Percentiles rank a stretch among this genome's conserved stretches.
Conservation (phyloP, 2,329 filamentous ascomycete species). For the Remersonia thermophila region DNA sequence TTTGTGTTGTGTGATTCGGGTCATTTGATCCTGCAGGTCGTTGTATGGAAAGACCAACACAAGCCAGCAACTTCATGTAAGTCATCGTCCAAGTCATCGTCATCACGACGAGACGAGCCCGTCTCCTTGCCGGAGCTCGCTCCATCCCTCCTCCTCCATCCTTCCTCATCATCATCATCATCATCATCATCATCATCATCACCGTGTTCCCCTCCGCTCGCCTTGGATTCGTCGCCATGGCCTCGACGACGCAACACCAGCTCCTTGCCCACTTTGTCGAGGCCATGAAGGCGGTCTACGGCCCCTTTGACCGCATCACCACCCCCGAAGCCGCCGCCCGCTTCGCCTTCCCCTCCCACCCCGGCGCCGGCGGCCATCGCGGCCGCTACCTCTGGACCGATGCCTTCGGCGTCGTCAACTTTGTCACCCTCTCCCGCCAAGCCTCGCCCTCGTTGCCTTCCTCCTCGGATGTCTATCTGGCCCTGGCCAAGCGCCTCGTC, state of each 20-base stretch:
- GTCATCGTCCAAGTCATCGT: too few relatives aligned
- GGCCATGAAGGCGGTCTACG: constrained; percentile 28
- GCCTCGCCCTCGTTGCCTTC: too few relatives aligned
- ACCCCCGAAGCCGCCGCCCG: constrained; percentile 14
- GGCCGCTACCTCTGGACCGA: constrained; percentile 51
- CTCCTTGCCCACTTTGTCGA: constrained; percentile 21
- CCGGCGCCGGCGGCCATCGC: constrained; percentile 39
- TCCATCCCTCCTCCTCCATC: too few relatives aligned
- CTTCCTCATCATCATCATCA: too few relatives aligned
- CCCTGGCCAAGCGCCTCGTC: constrained; percentile 35
- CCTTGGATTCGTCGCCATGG: neutral
- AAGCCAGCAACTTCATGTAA: too few relatives aligned
- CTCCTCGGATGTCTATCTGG: constrained; percentile 29
- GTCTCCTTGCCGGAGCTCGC: too few relatives aligned
- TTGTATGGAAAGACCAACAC: too few relatives aligned
- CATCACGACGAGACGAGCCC: too few relatives aligned
- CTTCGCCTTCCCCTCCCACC: constrained; percentile 35
- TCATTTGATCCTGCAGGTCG: too few relatives aligned
- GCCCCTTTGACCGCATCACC: constrained; percentile 19
- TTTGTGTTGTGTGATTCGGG: too few relatives aligned
- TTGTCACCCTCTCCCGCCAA: constrained; percentile 40
- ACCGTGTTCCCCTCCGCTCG: neutral
- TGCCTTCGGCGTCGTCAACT: constrained; percentile 46
- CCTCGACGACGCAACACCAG: neutral
- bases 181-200: too few relatives aligned